Base-by-base conservation (phyloP, 441 rosid species). In the Jatropha multifida region DNA sequence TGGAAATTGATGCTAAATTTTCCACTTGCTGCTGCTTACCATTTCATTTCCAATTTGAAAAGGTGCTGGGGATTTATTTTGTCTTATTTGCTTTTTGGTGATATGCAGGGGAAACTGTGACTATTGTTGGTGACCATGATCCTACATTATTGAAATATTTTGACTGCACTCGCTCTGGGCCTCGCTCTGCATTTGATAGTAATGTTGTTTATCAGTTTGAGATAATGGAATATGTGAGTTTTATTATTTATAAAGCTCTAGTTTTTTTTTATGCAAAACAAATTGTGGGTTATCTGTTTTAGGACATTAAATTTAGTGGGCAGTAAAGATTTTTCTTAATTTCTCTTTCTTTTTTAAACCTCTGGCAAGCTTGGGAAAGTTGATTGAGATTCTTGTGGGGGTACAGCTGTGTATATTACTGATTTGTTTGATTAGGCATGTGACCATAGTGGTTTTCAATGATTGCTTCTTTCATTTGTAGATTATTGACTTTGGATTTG, bases 401-500 rank as follows among this genome's bases (percentile, higher is more conserved):
- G 32, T 62, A 27, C 7, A 65, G 65, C 15, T 13, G 17, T 40
- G 52, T 66, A 58, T 14, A 51, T 72, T 40, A 70, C 38, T 52
- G 58, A 54, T 40, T 44, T 71, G 14, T 64, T 65, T 7, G 7
- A 56, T 61, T 46, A 15, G 49, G 23, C 56, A 12, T 65, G 65
- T 58, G 17, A 37, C 38, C 60, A 52, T 15, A 38, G 71, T 32
- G 61, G 38, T 26, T 38, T 69, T 82, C 46, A 61, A n/a, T 18
- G 18, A 12, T 44, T 17, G 20, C 61, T 55, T 73, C 44, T 76
- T 72, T 38, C 37, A 26, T 64, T 78, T 80, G 74, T 77, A 93
- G 98, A 89, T 94, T 78, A 94, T 94, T 69, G 98, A 94, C 86
- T 94, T 91, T 58, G 97, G 83, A 65, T 94, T 94, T 85, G 97